phyloP scores from a whole-genome alignment of 352 stramenopile genomes.

The Phytophthora constricta region DNA sequence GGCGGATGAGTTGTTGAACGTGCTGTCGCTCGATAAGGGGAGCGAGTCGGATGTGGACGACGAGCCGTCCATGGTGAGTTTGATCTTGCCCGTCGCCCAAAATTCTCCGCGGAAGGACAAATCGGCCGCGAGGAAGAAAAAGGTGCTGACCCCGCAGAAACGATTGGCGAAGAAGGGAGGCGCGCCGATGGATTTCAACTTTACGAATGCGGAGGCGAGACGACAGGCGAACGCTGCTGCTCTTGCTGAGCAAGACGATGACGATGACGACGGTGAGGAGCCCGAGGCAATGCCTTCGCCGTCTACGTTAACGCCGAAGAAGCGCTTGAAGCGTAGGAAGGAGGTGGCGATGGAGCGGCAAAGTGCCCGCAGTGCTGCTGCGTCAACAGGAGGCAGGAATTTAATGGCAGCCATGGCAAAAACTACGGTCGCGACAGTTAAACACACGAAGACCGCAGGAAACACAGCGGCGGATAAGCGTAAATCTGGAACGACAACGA shows the following conservation, averaged over 20 bases:
- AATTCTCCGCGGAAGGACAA: constrained; percentile 36
- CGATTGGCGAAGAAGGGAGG: constrained; percentile 32
- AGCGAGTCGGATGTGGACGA: constrained; percentile 68
- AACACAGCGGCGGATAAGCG: constrained; percentile 6
- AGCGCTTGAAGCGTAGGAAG: constrained; percentile 48
- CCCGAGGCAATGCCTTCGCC: constrained; percentile 26
- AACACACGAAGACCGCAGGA: constrained; percentile 11
- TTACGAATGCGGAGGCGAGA: constrained; percentile 51
- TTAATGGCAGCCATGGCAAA: constrained; percentile 28
- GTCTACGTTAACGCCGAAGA: constrained; percentile 28
- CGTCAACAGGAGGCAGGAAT: constrained; percentile 4
- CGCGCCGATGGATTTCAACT: constrained; percentile 54
- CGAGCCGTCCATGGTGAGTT: constrained; percentile 50
- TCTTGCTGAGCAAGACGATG: constrained; percentile 27
- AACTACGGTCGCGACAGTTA: constrained; percentile 13
- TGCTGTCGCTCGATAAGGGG: constrained; percentile 60
- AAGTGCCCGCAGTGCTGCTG: constrained; percentile 12
- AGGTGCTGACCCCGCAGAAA: constrained; percentile 31
- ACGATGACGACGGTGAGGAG: constrained; percentile 31
- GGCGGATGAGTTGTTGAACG: constrained; percentile 57
- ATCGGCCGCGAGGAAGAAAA: constrained; percentile 28
- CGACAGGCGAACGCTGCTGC: constrained; percentile 37
- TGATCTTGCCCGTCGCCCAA: constrained; percentile 54
- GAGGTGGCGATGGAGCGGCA: constrained; percentile 24
- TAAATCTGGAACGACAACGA: constrained; percentile 1